Evolutionary conservation across 2,329 filamentous ascomycete species (phyloP).

Genomic region (Calonectria naviculata): DNA sequence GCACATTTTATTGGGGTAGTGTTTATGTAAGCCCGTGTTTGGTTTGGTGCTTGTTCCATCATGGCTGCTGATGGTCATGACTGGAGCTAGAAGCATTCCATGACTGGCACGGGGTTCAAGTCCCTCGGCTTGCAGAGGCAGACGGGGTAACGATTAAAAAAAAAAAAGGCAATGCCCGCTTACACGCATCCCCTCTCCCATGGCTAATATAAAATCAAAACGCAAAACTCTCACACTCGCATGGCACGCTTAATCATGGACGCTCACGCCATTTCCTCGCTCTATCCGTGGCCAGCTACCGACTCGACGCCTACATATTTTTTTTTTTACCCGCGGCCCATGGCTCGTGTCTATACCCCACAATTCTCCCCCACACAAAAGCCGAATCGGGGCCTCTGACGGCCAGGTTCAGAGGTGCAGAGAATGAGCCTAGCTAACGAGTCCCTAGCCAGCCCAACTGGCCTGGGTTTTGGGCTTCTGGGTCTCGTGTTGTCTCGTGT

Average conservation of each 20-base stretch:
- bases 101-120: background rate
- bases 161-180: background rate
- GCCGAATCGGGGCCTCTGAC: conserved; percentile 7
- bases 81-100: background rate
- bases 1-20: conserved; percentile 5
- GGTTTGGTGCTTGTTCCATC: background rate
- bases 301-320: background rate
- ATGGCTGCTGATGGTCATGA: conserved; percentile 9
- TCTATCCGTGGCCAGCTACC: conserved; percentile 10
- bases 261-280: background rate
- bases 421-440: background rate
- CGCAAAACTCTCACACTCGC: background rate
- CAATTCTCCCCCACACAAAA: conserved; percentile 22
- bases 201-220: background rate
- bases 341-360: conserved; percentile 18
- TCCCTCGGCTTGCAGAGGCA: background rate
- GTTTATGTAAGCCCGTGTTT: conserved; percentile 4
- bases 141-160: background rate
- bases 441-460: background rate
- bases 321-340: conserved; percentile 20
- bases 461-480: background rate
- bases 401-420: background rate
- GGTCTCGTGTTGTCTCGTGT: background rate
- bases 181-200: background rate
- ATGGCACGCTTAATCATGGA: background rate